Conservation (phyloP, 768 basidiomycete species). For the Termitomyces titanicus region DNA sequence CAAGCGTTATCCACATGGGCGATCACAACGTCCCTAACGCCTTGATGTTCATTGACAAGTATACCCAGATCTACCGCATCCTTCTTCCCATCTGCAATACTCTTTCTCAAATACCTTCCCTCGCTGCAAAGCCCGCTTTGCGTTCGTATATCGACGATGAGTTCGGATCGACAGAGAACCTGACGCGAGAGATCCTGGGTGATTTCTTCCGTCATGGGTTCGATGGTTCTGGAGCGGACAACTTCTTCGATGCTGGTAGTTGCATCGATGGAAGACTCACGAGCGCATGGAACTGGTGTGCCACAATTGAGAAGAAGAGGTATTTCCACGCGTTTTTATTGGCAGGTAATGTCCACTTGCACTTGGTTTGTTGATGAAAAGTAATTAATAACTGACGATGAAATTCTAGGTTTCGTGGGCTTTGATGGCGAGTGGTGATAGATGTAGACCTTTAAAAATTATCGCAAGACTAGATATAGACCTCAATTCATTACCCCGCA, state of each 20-base stretch:
- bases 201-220: constrained; percentile 90
- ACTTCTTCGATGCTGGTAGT: constrained; percentile 86
- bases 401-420: constrained; percentile 63
- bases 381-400: constrained; percentile 2
- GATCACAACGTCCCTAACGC: constrained; percentile 85
- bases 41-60: constrained; percentile 89
- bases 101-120: constrained; percentile 64
- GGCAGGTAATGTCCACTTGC: constrained; percentile 48
- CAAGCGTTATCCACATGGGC: constrained; percentile 86
- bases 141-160: constrained; percentile 77
- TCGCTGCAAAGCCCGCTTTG: constrained; percentile 66
- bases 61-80: constrained; percentile 89
- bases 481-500: not conserved
- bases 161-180: constrained; percentile 72
- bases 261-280: constrained; percentile 83
- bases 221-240: constrained; percentile 89
- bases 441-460: not conserved
- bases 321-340: constrained; percentile 80
- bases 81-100: constrained; percentile 84
- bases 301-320: constrained; percentile 78
- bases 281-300: constrained; percentile 93
- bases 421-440: constrained; percentile 83
- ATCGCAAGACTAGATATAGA: not conserved
- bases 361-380: not conserved
- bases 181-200: constrained; percentile 64